Base-by-base conservation (phyloP, 1,139 yeast genomes). In the Spencermartinsiella ligniputridi region DNA sequence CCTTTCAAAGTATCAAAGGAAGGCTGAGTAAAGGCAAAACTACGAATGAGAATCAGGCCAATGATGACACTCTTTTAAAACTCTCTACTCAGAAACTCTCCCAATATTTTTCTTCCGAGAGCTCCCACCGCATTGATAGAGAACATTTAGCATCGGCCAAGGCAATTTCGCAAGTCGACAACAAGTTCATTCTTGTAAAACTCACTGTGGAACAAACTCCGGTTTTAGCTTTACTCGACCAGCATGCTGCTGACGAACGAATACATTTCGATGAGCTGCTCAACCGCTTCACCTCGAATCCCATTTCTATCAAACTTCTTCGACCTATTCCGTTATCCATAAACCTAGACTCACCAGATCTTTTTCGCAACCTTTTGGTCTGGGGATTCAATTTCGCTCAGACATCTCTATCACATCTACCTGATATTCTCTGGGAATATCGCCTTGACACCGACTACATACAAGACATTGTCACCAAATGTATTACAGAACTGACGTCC, bases 201-300 rank as follows among this genome's bases (percentile, higher is more conserved):
- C 42, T 44, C 34, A 19, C 37, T 4, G 36, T 18, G 18, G 32
- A 22, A 30, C 36, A 17, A 20, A 37, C 16, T 36, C 47, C 53
- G 1, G 44, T 50, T 2, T 54, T 82, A 3, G 57, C 74, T 11
- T 63, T 76, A 0, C 55, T 83, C 2, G 95, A 86, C 55, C 95
- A 85, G 57, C 95, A 86, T 66, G 94, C 95, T 1, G 77, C 81
- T 38, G 92, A 83, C 60, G 95, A 85, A 56, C 60, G 95, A 40
- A 65, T 83, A 0, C 67, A 69, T 36, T 71, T 82, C 1, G 95
- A 86, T 54, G 42, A 50, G 2, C 54, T 74, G 5, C 61, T 76
- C 11, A 54, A 57, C 34, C 67, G 69, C 1, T 64, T 9, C 15
- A n/a, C n/a, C 15, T 27, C 32, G 8, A 15, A n/a, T 27, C 32